phyloP scores from a whole-genome alignment of 495 filamentous ascomycete species.

The Schizothecium vesticola region DNA sequence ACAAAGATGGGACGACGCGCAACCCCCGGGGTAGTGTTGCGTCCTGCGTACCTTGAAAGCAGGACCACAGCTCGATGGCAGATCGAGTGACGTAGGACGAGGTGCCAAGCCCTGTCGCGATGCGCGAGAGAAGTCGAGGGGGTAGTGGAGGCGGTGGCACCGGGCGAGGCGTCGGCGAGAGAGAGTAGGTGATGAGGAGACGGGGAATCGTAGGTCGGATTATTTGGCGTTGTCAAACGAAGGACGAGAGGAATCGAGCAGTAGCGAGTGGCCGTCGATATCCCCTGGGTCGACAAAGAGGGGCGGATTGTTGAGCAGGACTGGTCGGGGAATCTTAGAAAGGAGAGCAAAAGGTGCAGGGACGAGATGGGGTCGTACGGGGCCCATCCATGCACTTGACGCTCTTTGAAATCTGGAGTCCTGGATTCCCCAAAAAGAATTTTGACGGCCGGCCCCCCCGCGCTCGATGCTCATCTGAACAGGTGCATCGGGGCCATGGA shows the following conservation, averaged over 20 bases:
- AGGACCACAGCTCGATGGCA: slow-evolving; percentile 1
- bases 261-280: slow-evolving; percentile 9
- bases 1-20: neutral
- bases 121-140: neutral
- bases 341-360: neutral
- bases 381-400: neutral
- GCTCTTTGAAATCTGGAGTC: neutral
- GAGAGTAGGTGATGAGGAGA: neutral
- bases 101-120: slow-evolving; percentile 8
- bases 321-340: neutral
- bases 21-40: neutral
- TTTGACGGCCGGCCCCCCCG: neutral
- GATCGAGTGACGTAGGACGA: slow-evolving; percentile 15
- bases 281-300: neutral
- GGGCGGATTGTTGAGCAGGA: neutral
- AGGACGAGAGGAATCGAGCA: neutral
- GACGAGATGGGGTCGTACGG: neutral
- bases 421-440: neutral
- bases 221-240: slow-evolving; percentile 1
- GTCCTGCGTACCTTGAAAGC: neutral
- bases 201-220: neutral
- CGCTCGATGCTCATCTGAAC: neutral
- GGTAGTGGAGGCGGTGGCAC: neutral
- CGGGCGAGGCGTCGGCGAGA: neutral
- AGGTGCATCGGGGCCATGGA: neutral